Conservation (phyloP, 2,329 filamentous ascomycete genomes). For the Hypoxylon sp. region DNA sequence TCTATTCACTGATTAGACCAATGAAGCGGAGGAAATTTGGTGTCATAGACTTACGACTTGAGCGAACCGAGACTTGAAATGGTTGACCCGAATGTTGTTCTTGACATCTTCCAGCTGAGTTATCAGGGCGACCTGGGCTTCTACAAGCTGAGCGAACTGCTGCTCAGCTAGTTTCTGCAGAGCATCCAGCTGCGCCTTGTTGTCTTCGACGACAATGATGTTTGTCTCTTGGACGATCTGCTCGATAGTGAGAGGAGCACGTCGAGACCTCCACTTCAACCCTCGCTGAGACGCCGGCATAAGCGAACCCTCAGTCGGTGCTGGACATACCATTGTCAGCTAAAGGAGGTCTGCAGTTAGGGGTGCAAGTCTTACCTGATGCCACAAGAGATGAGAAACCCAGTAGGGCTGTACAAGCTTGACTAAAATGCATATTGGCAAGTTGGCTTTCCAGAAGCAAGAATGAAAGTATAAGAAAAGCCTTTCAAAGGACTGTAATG, state of each 20-base stretch:
- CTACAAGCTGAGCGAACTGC: conserved; percentile 55
- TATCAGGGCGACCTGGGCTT: conserved; percentile 55
- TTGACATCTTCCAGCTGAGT: conserved; percentile 57
- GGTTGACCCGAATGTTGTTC: conserved; percentile 59
- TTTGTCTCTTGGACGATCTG: conserved; percentile 54
- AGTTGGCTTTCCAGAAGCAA: conserved; percentile 46
- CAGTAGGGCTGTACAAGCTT: conserved; percentile 42
- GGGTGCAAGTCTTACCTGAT: conserved; percentile 38
- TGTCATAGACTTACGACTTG: conserved; percentile 52
- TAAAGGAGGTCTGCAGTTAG: conserved; percentile 5
- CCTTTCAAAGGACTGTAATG: conserved; percentile 47
- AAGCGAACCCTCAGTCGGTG: conserved; percentile 45
- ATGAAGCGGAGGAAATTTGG: neutral
- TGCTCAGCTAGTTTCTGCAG: conserved; percentile 55
- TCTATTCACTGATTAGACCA: conserved; percentile 45
- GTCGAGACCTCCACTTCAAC: conserved; percentile 47
- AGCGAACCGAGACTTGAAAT: conserved; percentile 55
- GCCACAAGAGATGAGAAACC: conserved; percentile 44
- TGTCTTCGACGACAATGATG: conserved; percentile 55
- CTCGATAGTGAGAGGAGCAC: conserved; percentile 49
- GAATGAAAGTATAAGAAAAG: conserved; percentile 45
- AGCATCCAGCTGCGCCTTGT: conserved; percentile 54
- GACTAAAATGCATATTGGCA: conserved; percentile 42
- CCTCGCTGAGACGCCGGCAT: conserved; percentile 35
- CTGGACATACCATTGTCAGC: conserved; percentile 39